phyloP scores from a whole-genome alignment of 495 filamentous ascomycete genomes.

The Trichoderma reesei region DNA sequence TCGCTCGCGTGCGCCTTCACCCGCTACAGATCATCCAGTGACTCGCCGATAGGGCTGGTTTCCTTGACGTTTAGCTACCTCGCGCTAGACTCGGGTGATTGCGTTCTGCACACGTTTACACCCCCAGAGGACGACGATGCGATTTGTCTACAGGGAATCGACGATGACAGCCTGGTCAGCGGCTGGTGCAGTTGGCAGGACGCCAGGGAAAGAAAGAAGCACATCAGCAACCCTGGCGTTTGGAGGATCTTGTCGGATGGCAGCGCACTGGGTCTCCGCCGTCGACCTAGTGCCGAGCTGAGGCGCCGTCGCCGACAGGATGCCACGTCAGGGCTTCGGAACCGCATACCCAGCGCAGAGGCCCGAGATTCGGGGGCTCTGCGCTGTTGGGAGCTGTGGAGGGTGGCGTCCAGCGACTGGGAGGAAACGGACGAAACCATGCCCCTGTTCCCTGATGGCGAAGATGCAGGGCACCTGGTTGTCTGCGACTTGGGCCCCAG shows the following conservation, averaged over 20 bases:
- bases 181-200: not conserved
- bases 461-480: slow-evolving; percentile 36
- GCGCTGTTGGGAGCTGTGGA: slow-evolving; percentile 55
- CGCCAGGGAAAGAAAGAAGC: slow-evolving; percentile 21
- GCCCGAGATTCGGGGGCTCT: not conserved
- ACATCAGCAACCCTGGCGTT: slow-evolving; percentile 36
- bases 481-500: slow-evolving; percentile 52
- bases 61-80: slow-evolving; percentile 47
- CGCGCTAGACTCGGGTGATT: slow-evolving; percentile 39
- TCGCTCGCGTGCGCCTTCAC: slow-evolving; percentile 43
- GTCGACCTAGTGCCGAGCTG: slow-evolving; percentile 6
- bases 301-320: slow-evolving; percentile 11
- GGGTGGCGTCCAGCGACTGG: slow-evolving; percentile 37
- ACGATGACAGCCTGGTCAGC: not conserved
- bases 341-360: not conserved
- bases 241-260: slow-evolving; percentile 41
- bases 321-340: slow-evolving; percentile 3
- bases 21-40: slow-evolving; percentile 34
- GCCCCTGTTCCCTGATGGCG: slow-evolving; percentile 25
- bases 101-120: slow-evolving; percentile 47
- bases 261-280: slow-evolving; percentile 33
- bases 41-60: slow-evolving; percentile 37
- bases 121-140: slow-evolving; percentile 34
- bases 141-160: slow-evolving; percentile 23
- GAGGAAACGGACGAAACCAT: slow-evolving; percentile 28